Evolutionary conservation across 2,329 filamentous ascomycete genomes (phyloP).

Genomic region (Phyllosticta citribraziliensis): DNA sequence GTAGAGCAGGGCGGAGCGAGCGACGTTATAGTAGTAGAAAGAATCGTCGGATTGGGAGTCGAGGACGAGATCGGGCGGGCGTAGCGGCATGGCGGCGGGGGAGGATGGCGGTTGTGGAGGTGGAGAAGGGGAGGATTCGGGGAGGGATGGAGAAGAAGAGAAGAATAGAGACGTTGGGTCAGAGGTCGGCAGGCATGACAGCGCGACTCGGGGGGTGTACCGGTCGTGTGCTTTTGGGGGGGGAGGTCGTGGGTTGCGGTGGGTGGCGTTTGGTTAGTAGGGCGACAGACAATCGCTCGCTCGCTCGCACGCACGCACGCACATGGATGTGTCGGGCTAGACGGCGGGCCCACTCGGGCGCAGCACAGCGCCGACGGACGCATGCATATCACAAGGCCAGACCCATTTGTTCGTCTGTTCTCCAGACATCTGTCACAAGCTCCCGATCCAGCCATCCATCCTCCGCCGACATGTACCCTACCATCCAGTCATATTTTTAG

Average conservation of each 20-base stretch:
- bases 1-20: constrained; percentile 17
- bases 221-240: constrained; percentile 3
- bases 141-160: constrained; percentile 8
- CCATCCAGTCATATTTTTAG: not conserved
- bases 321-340: not conserved
- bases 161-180: not conserved
- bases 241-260: constrained; percentile 1
- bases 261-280: constrained; percentile 3
- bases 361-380: not conserved
- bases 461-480: no score
- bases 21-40: constrained; percentile 16
- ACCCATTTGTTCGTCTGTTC: not conserved
- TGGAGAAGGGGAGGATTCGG: constrained; percentile 3
- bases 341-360: not conserved
- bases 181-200: constrained; percentile 5
- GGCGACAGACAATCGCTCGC: constrained; percentile 7
- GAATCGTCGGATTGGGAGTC: constrained; percentile 2
- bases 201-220: constrained; percentile 4
- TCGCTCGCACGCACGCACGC: not conserved
- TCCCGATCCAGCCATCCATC: not conserved
- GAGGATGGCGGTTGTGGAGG: constrained; percentile 12
- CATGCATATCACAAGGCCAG: not conserved
- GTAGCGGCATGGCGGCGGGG: constrained; percentile 8
- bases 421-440: not conserved
- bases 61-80: not conserved